Evolutionary conservation across 768 basidiomycete genomes (phyloP).

Genomic region (Mycena vitilis): DNA sequence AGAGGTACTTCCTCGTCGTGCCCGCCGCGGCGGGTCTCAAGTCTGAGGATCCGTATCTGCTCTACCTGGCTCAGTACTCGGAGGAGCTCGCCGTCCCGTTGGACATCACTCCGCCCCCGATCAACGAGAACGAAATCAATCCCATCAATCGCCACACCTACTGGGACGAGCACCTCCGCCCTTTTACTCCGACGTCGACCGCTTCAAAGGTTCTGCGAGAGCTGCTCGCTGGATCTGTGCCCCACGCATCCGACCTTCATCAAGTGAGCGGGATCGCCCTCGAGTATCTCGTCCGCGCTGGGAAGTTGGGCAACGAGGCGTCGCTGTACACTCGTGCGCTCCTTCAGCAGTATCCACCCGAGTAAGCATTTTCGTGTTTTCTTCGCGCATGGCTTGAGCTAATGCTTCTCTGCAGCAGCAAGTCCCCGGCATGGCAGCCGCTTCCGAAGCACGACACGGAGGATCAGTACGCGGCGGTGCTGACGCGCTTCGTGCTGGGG

Average conservation of each 20-base stretch:
- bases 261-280: background rate
- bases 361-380: background rate
- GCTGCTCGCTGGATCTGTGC: background rate
- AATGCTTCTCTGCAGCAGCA: background rate
- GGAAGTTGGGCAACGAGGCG: too few species aligned
- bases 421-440: background rate
- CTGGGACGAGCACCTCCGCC: background rate
- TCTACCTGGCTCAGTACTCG: background rate
- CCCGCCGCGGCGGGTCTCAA: background rate
- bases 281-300: background rate
- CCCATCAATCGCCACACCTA: background rate
- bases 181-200: background rate
- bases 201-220: background rate
- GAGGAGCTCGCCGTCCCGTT: background rate
- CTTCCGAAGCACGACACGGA: background rate
- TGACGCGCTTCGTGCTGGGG: background rate
- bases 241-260: background rate
- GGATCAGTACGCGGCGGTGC: background rate
- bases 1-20: background rate
- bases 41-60: background rate
- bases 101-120: background rate
- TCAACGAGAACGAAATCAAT: background rate
- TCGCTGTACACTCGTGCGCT: background rate
- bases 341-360: background rate
- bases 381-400: background rate